Evolutionary conservation across 2,329 filamentous ascomycete genomes (phyloP), one percentile per base, ranked within the genome.

Genomic region (Elsinoe fawcettii): DNA sequence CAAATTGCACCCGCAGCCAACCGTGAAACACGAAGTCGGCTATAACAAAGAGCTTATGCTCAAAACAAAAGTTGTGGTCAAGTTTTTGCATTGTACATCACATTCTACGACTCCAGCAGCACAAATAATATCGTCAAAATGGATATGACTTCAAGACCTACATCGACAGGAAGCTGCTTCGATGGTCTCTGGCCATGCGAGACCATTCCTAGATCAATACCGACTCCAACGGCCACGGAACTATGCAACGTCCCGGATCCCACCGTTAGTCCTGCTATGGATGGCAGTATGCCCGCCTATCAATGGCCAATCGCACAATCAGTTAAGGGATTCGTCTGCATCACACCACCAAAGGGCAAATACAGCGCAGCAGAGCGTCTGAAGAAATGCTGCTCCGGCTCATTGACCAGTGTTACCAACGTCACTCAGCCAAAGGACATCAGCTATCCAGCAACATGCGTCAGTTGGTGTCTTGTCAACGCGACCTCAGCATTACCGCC

Each of bases 401-500:
- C 54, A 2, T n/a, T 56, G 16, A 16, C 12, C 41, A 56, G 23
- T 8, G 43, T 49, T 2, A 46, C 54, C 23, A 30, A 56, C 25
- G 20, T 27, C n/a, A 56, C 41, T 5, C 25, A 27, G 16, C 54
- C 54, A 2, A 41, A 46, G 41, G 54, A 56, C 30, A 37, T 56
- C 41, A 56, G 41, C 54, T 56, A 56, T 16, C 54, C 54, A 5
- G 54, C 25, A 16, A 56, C 37, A 22, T 56, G 54, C 41, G 54
- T 56, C 9, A 46, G 37, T 14, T 56, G 54, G 54, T 56, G 54
- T 23, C 27, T 36, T 9, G 54, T 56, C n/a, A 56, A 56, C 12
- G 54, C 54, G 6, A 56, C 54, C 16, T 37, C 32, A 11, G 49
- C 20, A 22, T 30, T 53, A 14, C 49, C 25, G 9, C 46, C 25